phyloP scores from a whole-genome alignment of 75 land plant genomes.

The Selaginella moellendorffii region DNA sequence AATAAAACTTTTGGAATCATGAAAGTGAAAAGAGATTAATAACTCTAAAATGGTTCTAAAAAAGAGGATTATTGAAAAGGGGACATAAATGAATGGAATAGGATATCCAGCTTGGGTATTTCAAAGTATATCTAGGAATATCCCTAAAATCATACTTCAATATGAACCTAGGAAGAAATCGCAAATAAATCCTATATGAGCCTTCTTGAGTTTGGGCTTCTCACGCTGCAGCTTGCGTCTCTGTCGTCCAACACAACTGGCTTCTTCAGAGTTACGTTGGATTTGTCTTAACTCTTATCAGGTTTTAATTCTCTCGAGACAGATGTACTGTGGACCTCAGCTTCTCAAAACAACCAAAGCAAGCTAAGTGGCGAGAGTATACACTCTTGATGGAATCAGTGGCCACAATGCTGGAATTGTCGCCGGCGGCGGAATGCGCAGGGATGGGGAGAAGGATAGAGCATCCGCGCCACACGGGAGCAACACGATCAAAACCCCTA shows the following conservation, averaged over 20 bases:
- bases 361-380: constrained; percentile 15
- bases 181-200: too few species aligned
- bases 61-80: too few species aligned
- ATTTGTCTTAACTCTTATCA: constrained; percentile 41
- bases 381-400: constrained; percentile 97
- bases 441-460: constrained; percentile 40
- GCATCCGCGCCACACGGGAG: constrained; percentile 61
- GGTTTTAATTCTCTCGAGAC: constrained; percentile 61
- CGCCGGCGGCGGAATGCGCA: constrained; percentile 47
- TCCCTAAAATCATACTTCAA: too few species aligned
- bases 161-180: too few species aligned
- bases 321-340: constrained; percentile 34
- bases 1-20: too few species aligned
- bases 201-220: background rate
- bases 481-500: constrained; percentile 27
- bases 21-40: too few species aligned
- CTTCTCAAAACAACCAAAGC: constrained; percentile 90
- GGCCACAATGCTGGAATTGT: constrained; percentile 84
- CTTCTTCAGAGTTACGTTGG: too few species aligned
- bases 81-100: too few species aligned
- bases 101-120: too few species aligned
- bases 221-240: constrained; percentile 32
- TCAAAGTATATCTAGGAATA: too few species aligned
- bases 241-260: constrained; percentile 81
- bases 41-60: too few species aligned